A percentile compares a stretch with the other conserved stretches of the same genome.
Evolutionary conservation across 2,329 filamentous ascomycete species (phyloP).

Genomic region (Pseudonectria buxi): DNA sequence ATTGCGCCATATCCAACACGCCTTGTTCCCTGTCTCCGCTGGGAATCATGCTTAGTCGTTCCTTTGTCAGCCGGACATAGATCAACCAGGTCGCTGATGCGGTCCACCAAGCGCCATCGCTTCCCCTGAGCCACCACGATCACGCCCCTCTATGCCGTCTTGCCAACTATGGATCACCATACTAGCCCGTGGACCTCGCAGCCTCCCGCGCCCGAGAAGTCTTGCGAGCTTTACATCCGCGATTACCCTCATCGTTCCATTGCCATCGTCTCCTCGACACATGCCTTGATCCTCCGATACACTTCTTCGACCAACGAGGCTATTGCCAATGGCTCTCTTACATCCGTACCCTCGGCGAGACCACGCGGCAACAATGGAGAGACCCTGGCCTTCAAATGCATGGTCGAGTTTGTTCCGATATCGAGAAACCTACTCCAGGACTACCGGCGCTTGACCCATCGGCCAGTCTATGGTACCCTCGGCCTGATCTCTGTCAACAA

Average conservation of each 20-base stretch:
- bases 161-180: slow-evolving; percentile 41
- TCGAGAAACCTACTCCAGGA: slow-evolving; percentile 62
- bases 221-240: slow-evolving; percentile 75
- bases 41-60: too few relatives aligned
- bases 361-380: slow-evolving; percentile 37
- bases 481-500: slow-evolving; percentile 77
- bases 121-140: slow-evolving; percentile 6
- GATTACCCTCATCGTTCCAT: slow-evolving; percentile 84
- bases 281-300: slow-evolving; percentile 80
- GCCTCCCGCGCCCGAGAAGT: slow-evolving; percentile 47
- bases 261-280: slow-evolving; percentile 70
- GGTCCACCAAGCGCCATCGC: slow-evolving; percentile 5
- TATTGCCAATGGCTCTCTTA: slow-evolving; percentile 51
- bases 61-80: slow-evolving; percentile 10
- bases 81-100: slow-evolving; percentile 9
- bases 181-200: slow-evolving; percentile 39
- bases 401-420: slow-evolving; percentile 75
- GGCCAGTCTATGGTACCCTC: slow-evolving; percentile 76
- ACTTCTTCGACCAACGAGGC: slow-evolving; percentile 57
- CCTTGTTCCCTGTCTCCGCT: too few relatives aligned
- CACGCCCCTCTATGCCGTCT: slow-evolving; percentile 5
- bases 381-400: slow-evolving; percentile 56
- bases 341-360: slow-evolving; percentile 43
- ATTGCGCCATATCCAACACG: too few relatives aligned
- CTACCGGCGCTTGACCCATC: slow-evolving; percentile 67